These are phyloP conservation scores for Zarea fungicola DNA, from an alignment of 2,329 filamentous ascomycete species.

Conservation along the genomic window DNA sequence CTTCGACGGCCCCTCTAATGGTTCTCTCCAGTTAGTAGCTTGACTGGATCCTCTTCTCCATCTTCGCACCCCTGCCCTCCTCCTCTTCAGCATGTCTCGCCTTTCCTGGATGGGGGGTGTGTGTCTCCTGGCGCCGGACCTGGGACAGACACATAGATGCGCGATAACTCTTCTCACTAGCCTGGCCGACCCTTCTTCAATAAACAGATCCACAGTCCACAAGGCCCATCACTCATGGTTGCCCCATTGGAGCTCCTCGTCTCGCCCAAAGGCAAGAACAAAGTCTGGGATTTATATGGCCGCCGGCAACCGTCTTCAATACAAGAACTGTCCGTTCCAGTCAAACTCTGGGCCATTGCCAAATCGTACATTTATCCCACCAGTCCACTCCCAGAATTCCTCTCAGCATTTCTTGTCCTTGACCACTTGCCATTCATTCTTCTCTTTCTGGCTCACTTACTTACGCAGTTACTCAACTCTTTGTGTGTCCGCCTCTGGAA, in stretches of 20 bases:
- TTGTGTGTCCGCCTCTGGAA: not conserved
- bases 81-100: conserved; percentile 14
- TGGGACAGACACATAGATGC: not conserved
- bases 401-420: conserved; percentile 38
- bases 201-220: conserved; percentile 12
- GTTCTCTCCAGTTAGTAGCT: not conserved
- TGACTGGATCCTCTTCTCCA: not conserved
- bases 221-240: conserved; percentile 20
- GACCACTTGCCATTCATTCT: conserved; percentile 26
- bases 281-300: conserved; percentile 36
- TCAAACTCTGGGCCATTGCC: conserved; percentile 27
- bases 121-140: conserved; percentile 1
- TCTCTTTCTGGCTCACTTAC: conserved; percentile 13
- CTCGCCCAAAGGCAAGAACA: no score
- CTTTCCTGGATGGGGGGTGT: conserved; percentile 1
- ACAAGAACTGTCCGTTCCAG: conserved; percentile 33
- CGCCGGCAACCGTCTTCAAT: conserved; percentile 25
- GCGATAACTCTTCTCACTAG: conserved; percentile 9
- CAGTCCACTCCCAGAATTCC: conserved; percentile 41
- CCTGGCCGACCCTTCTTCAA: conserved; percentile 9
- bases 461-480: not conserved
- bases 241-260: conserved; percentile 20
- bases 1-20: not conserved
- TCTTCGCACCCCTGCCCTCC: conserved; percentile 5
- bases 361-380: conserved; percentile 37